Percentiles rank a stretch among this genome's conserved stretches.
These are phyloP conservation scores for Penicillium atrosanguineum DNA, from an alignment of 495 filamentous ascomycete genomes.

Conservation along the genomic window DNA sequence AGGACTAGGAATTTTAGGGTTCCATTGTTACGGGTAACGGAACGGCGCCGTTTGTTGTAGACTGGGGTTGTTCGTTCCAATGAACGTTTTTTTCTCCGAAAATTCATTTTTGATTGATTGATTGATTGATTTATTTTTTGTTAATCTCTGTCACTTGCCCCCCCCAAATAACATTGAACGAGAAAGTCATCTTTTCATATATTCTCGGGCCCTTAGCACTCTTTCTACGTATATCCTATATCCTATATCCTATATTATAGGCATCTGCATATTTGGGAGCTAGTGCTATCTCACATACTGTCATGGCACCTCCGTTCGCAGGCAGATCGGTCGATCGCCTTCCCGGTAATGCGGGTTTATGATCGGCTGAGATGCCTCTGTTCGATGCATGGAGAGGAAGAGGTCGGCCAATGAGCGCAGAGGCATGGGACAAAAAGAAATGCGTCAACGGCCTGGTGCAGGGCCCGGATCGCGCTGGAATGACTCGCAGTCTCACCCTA, in stretches of 20 bases:
- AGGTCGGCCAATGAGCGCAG: conserved; percentile 12
- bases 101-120: neutral
- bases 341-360: conserved; percentile 22
- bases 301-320: conserved; percentile 5
- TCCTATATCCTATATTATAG: neutral
- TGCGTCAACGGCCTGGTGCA: conserved; percentile 13
- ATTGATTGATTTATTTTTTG: conserved; percentile 4
- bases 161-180: neutral
- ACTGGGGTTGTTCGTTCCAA: conserved; percentile 18
- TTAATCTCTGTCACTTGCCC: conserved; percentile 7
- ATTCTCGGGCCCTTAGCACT: neutral
- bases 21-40: conserved; percentile 24
- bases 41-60: conserved; percentile 17
- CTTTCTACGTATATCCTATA: neutral
- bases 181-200: neutral
- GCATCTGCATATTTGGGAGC: neutral
- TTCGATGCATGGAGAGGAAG: conserved; percentile 18
- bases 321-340: conserved; percentile 12
- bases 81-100: neutral
- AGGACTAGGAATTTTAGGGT: conserved; percentile 26
- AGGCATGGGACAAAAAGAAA: conserved; percentile 3
- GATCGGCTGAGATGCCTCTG: conserved; percentile 26
- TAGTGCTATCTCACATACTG: neutral
- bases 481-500: conserved; percentile 23
- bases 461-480: conserved; percentile 12